Evolutionary conservation across 1,284 basidiomycete species (phyloP).

Genomic region (Irpex sp.): DNA sequence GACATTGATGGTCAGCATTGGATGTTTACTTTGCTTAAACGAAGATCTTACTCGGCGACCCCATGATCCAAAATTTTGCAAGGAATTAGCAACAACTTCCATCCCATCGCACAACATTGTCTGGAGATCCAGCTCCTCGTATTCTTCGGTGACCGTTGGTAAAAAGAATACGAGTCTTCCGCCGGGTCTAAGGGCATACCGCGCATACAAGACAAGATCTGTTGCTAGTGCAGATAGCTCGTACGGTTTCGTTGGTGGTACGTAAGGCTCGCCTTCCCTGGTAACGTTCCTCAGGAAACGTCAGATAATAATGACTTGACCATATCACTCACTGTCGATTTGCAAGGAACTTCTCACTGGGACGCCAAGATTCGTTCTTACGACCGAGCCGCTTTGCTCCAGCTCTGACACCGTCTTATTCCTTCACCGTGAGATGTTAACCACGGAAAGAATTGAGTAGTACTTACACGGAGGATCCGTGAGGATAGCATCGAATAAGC

Average conservation of each 20-base stretch:
- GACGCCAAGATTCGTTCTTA: constrained; percentile 34
- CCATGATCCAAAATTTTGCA: constrained; percentile 97
- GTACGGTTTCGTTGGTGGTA: constrained; percentile 90
- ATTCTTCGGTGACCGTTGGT: constrained; percentile 89
- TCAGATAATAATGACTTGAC: not conserved
- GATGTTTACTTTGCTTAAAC: no score
- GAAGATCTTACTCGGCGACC: constrained; percentile 70
- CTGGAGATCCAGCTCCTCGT: constrained; percentile 79
- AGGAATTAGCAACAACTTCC: constrained; percentile 83
- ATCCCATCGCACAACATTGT: constrained; percentile 81
- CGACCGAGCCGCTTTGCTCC: constrained; percentile 94
- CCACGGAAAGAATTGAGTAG: not conserved
- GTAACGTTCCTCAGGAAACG: not conserved
- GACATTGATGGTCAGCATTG: not conserved
- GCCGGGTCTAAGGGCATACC: constrained; percentile 80
- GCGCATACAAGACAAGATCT: constrained; percentile 82
- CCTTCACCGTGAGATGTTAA: not conserved
- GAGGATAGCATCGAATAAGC: constrained; percentile 90
- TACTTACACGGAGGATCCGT: constrained; percentile 88
- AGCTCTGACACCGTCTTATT: constrained; percentile 87
- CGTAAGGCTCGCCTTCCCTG: constrained; percentile 63
- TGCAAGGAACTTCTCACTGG: constrained; percentile 6
- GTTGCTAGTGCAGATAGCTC: constrained; percentile 82
- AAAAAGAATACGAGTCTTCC: constrained; percentile 95
- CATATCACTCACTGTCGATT: constrained; percentile 23